Conservation (phyloP, 805 yeast genomes). For the Nakazawaea peltata region DNA sequence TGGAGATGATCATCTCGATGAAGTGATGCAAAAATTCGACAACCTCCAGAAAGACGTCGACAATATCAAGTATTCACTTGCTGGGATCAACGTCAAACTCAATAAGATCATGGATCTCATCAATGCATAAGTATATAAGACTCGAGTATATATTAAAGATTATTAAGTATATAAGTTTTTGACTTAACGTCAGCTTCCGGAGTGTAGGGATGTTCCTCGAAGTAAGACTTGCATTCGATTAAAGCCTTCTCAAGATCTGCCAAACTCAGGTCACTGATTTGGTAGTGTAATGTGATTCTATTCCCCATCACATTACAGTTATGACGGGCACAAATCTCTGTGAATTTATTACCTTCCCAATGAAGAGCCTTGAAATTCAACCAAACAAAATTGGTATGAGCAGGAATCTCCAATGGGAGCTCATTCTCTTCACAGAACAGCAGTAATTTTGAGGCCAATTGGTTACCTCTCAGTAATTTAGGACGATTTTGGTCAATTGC, state of each 20-base stretch:
- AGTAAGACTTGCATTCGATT: constrained; percentile 44
- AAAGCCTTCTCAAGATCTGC: constrained; percentile 50
- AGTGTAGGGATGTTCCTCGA: constrained; percentile 43
- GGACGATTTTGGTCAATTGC: constrained; percentile 71
- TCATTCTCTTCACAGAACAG: constrained; percentile 43
- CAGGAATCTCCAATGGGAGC: constrained; percentile 58
- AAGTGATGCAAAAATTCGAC: neutral
- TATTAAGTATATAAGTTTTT: neutral
- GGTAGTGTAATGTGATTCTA: constrained; percentile 77
- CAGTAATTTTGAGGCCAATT: constrained; percentile 39
- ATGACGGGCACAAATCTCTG: constrained; percentile 44
- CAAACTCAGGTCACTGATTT: constrained; percentile 44
- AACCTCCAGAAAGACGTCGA: neutral
- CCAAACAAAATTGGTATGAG: constrained; percentile 78
- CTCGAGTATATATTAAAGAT: too few species aligned
- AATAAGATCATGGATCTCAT: constrained; percentile 1
- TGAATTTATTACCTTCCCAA: constrained; percentile 47
- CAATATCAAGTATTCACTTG: neutral
- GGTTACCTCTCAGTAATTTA: constrained; percentile 41
- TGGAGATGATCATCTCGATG: neutral
- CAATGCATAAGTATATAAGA: neutral
- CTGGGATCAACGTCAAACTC: neutral
- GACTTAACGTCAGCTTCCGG: constrained; percentile 12
- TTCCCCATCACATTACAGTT: constrained; percentile 61
- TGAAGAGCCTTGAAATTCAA: constrained; percentile 45